Base-by-base conservation (phyloP, 2,329 filamentous ascomycete species). In the Epichloe festucae region DNA sequence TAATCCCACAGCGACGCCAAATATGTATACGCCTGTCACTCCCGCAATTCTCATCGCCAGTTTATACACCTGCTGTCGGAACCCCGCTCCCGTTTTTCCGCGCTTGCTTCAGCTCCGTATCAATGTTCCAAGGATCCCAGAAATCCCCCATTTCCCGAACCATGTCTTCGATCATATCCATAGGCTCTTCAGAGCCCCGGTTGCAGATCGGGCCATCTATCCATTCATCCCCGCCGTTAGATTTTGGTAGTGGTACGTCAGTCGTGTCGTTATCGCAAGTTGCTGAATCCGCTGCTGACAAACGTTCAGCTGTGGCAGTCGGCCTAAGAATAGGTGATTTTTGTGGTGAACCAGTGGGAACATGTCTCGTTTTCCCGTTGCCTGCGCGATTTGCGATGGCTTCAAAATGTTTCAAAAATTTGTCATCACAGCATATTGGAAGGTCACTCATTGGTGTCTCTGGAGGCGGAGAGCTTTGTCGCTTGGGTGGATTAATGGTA, bases 371-470 rank as follows among this genome's bases (percentile, higher is more conserved):
- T 63, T 47, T 61, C 59, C n/a, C 59, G 61, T 57, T 56, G 41
- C 62, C 63, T 49, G 61, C 58, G 17, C 67, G 67, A 21, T 60
- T 65, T n/a, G 66, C 69, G 40, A 76, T 64, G 0, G 66, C 67
- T 31, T 68, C 65, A 55, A 78, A 78, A 56, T 78, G 74, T n/a
- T 67, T 68, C 17, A 60, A 63, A 48, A 76, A 78, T 48, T 65
- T 69, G 35, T 65, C 59, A 48, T 67, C 64, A 23, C 41, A 38
- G 7, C 64, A 61, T 2, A 62, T 64, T 2, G 60, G 61, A 5
- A 72, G 57, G 7, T 69, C 62, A 21, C 63, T 57, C 8, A 69
- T 58, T 2, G 63, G 56, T 10, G 58, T 60, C 8, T 64, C 58
- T 6, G 74, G 74, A 2, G 74, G 74, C 5, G 75, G 74, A 7